phyloP scores from a whole-genome alignment of 1,284 basidiomycete genomes.

The Mycena citricolor region DNA sequence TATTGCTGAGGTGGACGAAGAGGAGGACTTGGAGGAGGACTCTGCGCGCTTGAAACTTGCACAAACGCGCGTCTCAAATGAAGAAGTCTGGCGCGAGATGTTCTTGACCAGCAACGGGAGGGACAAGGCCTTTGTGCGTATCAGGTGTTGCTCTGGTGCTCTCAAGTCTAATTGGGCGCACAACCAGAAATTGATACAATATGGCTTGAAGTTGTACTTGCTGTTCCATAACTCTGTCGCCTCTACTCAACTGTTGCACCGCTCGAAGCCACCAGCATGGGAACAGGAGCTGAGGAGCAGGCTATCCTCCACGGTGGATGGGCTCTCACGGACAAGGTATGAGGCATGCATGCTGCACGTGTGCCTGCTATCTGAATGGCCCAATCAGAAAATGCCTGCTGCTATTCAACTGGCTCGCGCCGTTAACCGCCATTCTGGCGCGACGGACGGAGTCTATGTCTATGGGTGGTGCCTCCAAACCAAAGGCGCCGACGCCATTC shows the following conservation, averaged over 20 bases:
- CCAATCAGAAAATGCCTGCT: slow-evolving; percentile 76
- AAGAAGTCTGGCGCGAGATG: slow-evolving; percentile 77
- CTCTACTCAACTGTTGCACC: slow-evolving; percentile 44
- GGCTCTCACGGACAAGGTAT: slow-evolving; percentile 74
- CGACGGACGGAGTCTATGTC: slow-evolving; percentile 56
- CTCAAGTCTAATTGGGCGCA: slow-evolving; percentile 3
- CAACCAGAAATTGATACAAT: slow-evolving; percentile 78
- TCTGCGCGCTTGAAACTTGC: slow-evolving; percentile 41
- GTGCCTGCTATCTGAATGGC: too few relatives aligned
- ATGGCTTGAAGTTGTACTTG: slow-evolving; percentile 71
- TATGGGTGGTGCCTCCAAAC: slow-evolving; percentile 38
- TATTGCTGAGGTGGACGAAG: slow-evolving; percentile 37
- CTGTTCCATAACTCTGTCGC: slow-evolving; percentile 61
- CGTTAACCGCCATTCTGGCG: slow-evolving; percentile 63
- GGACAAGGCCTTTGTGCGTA: slow-evolving; percentile 78
- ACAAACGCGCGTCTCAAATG: slow-evolving; percentile 46
- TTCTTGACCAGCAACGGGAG: slow-evolving; percentile 71
- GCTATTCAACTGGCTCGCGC: slow-evolving; percentile 79
- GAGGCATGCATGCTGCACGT: slow-evolving; percentile 17
- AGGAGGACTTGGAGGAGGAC: slow-evolving; percentile 35
- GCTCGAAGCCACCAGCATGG: slow-evolving; percentile 46
- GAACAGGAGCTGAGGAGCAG: slow-evolving; percentile 57
- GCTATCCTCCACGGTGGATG: slow-evolving; percentile 55
- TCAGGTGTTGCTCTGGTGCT: slow-evolving; percentile 8
- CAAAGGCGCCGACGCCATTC: slow-evolving; percentile 45